These are phyloP conservation scores for Acmispon strigosus DNA, from an alignment of 306 rosid genomes.

Conservation along the genomic window DNA sequence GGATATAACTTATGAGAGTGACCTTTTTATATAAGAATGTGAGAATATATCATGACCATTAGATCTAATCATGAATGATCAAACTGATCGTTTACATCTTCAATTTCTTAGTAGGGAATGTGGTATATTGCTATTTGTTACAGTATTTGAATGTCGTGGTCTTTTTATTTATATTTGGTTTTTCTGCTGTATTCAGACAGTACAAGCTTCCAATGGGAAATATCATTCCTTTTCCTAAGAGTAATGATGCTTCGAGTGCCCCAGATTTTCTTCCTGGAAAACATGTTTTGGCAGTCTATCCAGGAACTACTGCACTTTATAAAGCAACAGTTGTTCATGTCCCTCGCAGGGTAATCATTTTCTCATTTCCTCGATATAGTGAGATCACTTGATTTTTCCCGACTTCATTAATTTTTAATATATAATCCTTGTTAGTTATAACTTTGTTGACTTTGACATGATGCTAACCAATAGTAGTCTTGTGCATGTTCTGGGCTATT, in stretches of 20 bases:
- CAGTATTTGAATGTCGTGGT: neutral
- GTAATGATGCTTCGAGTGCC: conserved; percentile 65
- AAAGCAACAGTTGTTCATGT: conserved; percentile 94
- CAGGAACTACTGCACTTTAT: conserved; percentile 95
- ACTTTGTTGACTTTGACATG: neutral
- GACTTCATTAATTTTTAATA: neutral
- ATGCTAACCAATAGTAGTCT: conserved; percentile 34
- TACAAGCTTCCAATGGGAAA: conserved; percentile 81
- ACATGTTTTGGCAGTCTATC: conserved; percentile 95
- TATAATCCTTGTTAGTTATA: neutral
- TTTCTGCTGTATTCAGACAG: conserved; percentile 46
- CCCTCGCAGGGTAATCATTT: conserved; percentile 72
- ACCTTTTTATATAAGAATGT: no score
- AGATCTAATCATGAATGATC: no score
- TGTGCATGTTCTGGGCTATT: conserved; percentile 35
- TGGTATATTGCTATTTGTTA: neutral
- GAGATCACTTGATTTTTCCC: neutral
- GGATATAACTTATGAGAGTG: no score
- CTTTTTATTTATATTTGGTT: neutral
- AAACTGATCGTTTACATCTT: neutral
- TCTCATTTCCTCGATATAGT: neutral
- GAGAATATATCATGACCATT: no score
- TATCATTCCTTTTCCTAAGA: conserved; percentile 92
- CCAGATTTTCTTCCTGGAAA: conserved; percentile 70
- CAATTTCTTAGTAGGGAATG: neutral